phyloP scores from a whole-genome alignment of 169 alveolate species.

The Cryptosporidium tyzzeri region DNA sequence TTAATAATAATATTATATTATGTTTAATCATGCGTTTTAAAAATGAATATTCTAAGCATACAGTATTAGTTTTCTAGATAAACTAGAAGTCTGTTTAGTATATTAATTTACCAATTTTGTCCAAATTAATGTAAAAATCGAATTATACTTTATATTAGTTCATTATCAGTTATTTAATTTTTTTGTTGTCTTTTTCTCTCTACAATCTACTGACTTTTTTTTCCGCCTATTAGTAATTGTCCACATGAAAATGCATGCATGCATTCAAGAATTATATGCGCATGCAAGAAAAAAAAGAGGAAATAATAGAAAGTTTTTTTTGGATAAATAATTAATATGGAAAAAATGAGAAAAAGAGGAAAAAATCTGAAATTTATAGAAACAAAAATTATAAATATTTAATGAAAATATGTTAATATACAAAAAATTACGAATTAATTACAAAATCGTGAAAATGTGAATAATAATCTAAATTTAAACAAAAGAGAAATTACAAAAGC shows the following conservation, averaged over 20 bases:
- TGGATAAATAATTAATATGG: no score
- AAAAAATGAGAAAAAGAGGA: conserved; percentile 74
- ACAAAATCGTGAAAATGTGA: background rate
- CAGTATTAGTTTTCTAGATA: no score
- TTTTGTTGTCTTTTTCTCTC: background rate
- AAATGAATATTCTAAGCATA: no score
- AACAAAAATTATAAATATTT: no score
- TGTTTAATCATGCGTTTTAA: no score
- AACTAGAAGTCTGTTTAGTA: no score
- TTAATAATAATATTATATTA: no score
- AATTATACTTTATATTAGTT: no score
- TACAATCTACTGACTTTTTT: background rate
- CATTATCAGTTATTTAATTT: background rate
- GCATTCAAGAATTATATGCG: conserved; percentile 16
- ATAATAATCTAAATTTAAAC: no score
- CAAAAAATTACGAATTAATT: no score
- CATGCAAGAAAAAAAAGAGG: conserved; percentile 11
- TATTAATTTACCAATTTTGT: no score
- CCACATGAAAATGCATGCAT: conserved; percentile 75
- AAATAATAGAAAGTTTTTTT: background rate
- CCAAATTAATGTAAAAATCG: no score
- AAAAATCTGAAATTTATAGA: background rate
- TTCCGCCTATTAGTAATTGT: background rate
- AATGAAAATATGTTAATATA: background rate
- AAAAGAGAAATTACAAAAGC: background rate